Evolutionary conservation across 164 flowering plant genomes (phyloP).

Genomic region (Santalum album): DNA sequence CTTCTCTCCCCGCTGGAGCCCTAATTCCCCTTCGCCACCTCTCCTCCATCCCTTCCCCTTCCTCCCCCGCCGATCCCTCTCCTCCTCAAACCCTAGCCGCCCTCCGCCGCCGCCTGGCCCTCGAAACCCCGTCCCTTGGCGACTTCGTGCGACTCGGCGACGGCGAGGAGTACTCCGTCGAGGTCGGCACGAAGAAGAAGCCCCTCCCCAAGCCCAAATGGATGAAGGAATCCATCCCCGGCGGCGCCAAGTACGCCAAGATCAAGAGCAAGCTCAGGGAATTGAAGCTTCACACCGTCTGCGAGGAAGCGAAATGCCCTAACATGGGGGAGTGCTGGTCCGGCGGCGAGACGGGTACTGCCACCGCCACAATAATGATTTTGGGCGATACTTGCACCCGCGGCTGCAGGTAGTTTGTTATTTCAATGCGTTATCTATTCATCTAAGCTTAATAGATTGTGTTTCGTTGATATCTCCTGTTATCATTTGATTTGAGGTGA

Average conservation of each 20-base stretch:
- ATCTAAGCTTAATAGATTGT: too few relatives aligned
- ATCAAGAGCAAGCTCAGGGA: slow-evolving; percentile 63
- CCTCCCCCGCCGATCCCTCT: slow-evolving; percentile 9
- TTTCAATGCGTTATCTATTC: not conserved
- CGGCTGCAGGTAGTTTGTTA: slow-evolving; percentile 46
- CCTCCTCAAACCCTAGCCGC: slow-evolving; percentile 31
- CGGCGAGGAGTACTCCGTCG: slow-evolving; percentile 43
- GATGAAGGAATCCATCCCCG: slow-evolving; percentile 66
- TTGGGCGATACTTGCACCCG: slow-evolving; percentile 78
- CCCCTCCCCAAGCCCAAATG: slow-evolving; percentile 70
- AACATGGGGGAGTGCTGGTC: slow-evolving; percentile 78
- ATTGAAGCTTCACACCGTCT: slow-evolving; percentile 62
- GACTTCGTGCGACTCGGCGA: slow-evolving; percentile 36
- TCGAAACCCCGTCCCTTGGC: slow-evolving; percentile 38
- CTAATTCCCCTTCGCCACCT: slow-evolving; percentile 11
- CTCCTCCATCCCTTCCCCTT: slow-evolving; percentile 7
- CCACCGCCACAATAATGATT: slow-evolving; percentile 75
- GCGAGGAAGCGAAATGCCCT: slow-evolving; percentile 71
- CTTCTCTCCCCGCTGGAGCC: slow-evolving; percentile 17
- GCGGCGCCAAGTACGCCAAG: slow-evolving; percentile 55
- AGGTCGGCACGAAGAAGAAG: slow-evolving; percentile 67
- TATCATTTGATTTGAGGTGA: too few relatives aligned
- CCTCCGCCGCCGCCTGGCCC: slow-evolving; percentile 47
- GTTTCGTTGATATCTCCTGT: too few relatives aligned
- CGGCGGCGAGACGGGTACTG: slow-evolving; percentile 75